Evolutionary conservation across 2,329 filamentous ascomycete genomes (phyloP).

Genomic region (Cladosporium sp.): DNA sequence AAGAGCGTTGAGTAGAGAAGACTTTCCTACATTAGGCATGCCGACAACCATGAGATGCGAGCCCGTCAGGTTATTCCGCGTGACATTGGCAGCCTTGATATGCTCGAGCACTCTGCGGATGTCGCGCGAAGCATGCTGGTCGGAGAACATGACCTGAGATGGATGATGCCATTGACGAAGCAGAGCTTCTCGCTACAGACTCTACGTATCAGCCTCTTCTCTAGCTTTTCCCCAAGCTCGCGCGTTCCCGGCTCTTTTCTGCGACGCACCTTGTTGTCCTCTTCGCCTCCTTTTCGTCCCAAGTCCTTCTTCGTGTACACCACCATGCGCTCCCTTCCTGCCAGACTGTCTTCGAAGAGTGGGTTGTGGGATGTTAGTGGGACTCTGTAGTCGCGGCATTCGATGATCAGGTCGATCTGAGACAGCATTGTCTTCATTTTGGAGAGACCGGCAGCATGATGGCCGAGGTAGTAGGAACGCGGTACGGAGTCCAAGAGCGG

Average conservation of each 20-base stretch:
- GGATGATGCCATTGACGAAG: slow-evolving; percentile 52
- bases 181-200: slow-evolving; percentile 39
- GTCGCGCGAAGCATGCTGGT: slow-evolving; percentile 41
- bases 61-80: slow-evolving; percentile 64
- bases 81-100: slow-evolving; percentile 48
- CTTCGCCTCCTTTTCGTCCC: slow-evolving; percentile 41
- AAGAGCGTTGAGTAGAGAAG: slow-evolving; percentile 83
- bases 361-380: slow-evolving; percentile 88
- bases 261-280: slow-evolving; percentile 26
- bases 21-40: slow-evolving; percentile 98
- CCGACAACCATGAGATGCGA: slow-evolving; percentile 82
- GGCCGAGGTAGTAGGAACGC: slow-evolving; percentile 89
- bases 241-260: slow-evolving; percentile 13
- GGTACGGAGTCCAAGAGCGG: slow-evolving; percentile 69
- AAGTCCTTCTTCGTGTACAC: slow-evolving; percentile 91
- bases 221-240: not conserved
- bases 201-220: slow-evolving; percentile 28
- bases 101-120: slow-evolving; percentile 45
- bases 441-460: slow-evolving; percentile 75
- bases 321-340: slow-evolving; percentile 68
- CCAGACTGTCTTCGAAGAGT: slow-evolving; percentile 73
- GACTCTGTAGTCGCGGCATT: slow-evolving; percentile 90
- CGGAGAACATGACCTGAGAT: slow-evolving; percentile 49
- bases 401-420: slow-evolving; percentile 80
- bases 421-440: slow-evolving; percentile 79